Conservation (phyloP, 768 basidiomycete genomes). For the Phallus indusiatus region DNA sequence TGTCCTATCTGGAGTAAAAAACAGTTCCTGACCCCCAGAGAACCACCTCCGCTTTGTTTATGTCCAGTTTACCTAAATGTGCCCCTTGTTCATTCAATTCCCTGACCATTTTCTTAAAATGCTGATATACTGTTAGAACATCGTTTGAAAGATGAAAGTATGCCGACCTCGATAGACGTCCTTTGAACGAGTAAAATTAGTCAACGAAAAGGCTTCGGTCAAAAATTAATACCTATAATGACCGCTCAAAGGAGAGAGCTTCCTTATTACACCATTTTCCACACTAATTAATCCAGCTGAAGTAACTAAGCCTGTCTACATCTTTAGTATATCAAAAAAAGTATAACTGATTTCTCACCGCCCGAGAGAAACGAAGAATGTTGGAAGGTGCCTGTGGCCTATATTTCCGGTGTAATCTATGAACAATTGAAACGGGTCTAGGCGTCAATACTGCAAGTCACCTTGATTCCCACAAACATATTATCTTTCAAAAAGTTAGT, state of each 20-base stretch:
- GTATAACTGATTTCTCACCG: conserved; percentile 14
- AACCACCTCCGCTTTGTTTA: conserved; percentile 50
- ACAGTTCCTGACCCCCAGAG: conserved; percentile 42
- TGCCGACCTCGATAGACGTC: conserved; percentile 42
- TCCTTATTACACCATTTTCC: conserved; percentile 49
- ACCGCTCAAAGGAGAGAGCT: conserved; percentile 54
- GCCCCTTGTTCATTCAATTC: conserved; percentile 43
- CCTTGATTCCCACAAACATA: conserved; percentile 61
- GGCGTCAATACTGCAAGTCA: background rate
- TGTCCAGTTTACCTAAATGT: conserved; percentile 49
- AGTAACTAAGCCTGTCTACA: conserved; percentile 38
- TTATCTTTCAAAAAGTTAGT: conserved; percentile 31
- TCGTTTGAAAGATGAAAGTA: background rate
- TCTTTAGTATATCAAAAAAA: background rate
- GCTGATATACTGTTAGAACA: conserved; percentile 25
- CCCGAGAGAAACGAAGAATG: conserved; percentile 55
- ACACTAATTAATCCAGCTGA: conserved; percentile 60
- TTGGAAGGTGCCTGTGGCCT: conserved; percentile 49
- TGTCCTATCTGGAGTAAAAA: background rate
- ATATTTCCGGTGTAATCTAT: conserved; percentile 4
- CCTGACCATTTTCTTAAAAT: conserved; percentile 48
- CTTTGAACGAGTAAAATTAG: conserved; percentile 20
- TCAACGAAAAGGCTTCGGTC: background rate
- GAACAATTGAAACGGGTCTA: background rate
- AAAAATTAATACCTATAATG: conserved; percentile 40